These are phyloP conservation scores for Globisporangium radiosum DNA, from an alignment of 352 stramenopile genomes.

Conservation along the genomic window DNA sequence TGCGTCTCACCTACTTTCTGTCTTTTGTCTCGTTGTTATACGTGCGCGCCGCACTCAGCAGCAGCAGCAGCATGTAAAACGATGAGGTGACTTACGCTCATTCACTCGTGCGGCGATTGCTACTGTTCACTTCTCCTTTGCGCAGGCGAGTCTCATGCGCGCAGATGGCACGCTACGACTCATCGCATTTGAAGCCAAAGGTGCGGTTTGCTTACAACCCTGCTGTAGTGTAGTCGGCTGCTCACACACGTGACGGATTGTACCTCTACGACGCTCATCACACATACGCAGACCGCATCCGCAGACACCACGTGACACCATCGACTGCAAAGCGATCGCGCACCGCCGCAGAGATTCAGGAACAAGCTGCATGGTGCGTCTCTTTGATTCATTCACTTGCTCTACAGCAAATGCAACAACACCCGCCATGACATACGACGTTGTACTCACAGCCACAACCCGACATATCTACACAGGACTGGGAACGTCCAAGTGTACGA, in stretches of 20 bases:
- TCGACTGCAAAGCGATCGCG: slow-evolving; percentile 6
- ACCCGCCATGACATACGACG: background rate
- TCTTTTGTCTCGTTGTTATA: background rate
- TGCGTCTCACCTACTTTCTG: slow-evolving; percentile 12
- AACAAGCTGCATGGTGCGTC: slow-evolving; percentile 32
- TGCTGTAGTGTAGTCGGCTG: background rate
- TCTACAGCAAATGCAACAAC: background rate
- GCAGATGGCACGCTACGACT: slow-evolving; percentile 35
- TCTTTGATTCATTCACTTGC: background rate
- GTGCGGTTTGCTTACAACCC: slow-evolving; percentile 6
- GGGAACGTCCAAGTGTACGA: slow-evolving; percentile 64
- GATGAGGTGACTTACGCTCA: too few relatives aligned
- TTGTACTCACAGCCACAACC: too few relatives aligned
- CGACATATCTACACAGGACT: slow-evolving; percentile 19
- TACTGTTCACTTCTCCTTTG: background rate
- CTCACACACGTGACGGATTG: background rate
- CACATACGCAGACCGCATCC: slow-evolving; percentile 26
- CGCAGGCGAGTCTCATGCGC: slow-evolving; percentile 20
- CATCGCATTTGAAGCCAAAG: slow-evolving; percentile 75
- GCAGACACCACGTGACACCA: slow-evolving; percentile 20
- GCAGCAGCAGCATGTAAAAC: too few relatives aligned
- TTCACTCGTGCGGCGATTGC: too few relatives aligned
- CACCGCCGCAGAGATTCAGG: slow-evolving; percentile 16
- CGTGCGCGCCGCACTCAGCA: too few relatives aligned
- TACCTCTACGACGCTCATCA: background rate